Evolutionary conservation across 306 rosid genomes (phyloP), one percentile per base, ranked within the genome.

Genomic region (Gynostemma pentaphyllum): DNA sequence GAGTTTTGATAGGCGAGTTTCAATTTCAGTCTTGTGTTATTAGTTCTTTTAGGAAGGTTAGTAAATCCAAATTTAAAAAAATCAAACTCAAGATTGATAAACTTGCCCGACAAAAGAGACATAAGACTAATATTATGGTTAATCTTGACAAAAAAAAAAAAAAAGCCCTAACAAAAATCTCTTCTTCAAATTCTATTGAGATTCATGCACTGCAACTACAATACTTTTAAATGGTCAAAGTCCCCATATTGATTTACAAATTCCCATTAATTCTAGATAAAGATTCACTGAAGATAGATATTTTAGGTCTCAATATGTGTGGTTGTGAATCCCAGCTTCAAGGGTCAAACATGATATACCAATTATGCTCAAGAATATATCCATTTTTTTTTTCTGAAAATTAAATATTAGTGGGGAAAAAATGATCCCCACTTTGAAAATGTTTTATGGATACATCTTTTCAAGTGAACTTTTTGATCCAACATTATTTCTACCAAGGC

Each of bases 371-470:
- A 57, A 34, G 64, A 27, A 52, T 53, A 53, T 59, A 16, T 56
- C 63, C 32, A n/a, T n/a, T n/a, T n/a, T n/a, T n/a, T n/a, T n/a
- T 2, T 11, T 50, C 34, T 34, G 63, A n/a, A n/a, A n/a, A n/a
- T n/a, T n/a, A n/a, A n/a, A n/a, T n/a, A n/a, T n/a, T n/a, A n/a
- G n/a, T n/a, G n/a, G n/a, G n/a, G n/a, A n/a, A n/a, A n/a, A n/a
- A n/a, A n/a, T n/a, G n/a, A 49, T 23, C n/a, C 24, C 16, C 55
- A 16, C 26, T 22, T 49, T 10, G 21, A 57, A 34, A 79, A 56
- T 81, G 90, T 79, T 74, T 64, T 74, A 80, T 85, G 81, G 68
- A 80, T 70, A 62, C 76, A 80, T 79, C 80, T 66, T 71, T 75
- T 82, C 80, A 70, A 15, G 59, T 22, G 29, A 56, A 71, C 46